A percentile compares a stretch with the other conserved stretches of the same genome.
These are phyloP conservation scores for Lycium barbarum DNA, from an alignment of 257 asterid genomes.

Conservation along the genomic window DNA sequence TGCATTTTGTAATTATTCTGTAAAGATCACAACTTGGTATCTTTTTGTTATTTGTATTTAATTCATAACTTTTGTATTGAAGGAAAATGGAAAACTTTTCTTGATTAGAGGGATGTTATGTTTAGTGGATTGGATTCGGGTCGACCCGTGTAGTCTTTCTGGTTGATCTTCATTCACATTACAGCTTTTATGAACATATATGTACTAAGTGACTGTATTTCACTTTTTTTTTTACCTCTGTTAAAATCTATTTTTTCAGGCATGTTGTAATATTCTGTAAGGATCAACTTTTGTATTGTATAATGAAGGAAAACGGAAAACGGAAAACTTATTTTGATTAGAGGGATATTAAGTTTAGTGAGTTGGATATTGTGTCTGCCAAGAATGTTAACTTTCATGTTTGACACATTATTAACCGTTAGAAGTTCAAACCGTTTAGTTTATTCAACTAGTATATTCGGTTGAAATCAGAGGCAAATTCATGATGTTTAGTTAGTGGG, in stretches of 20 bases:
- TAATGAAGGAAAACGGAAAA: neutral
- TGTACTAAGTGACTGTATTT: neutral
- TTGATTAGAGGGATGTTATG: no score
- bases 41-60: neutral
- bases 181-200: neutral
- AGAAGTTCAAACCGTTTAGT: neutral
- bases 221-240: no score
- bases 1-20: neutral
- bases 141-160: constrained; percentile 66
- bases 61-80: neutral
- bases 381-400: neutral
- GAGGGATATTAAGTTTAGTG: neutral
- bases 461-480: constrained; percentile 17
- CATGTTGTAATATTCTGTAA: no score
- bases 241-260: no score
- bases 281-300: neutral
- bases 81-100: no score
- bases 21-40: neutral
- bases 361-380: neutral
- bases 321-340: neutral
- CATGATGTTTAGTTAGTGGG: neutral
- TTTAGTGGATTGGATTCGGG: constrained; percentile 36
- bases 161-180: constrained; percentile 37
- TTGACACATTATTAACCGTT: neutral
- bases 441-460: neutral